Percentiles rank a stretch among this genome's conserved stretches.
These are phyloP conservation scores for Myrmaecium sp. DNA, from an alignment of 2,329 filamentous ascomycete genomes.

Conservation along the genomic window DNA sequence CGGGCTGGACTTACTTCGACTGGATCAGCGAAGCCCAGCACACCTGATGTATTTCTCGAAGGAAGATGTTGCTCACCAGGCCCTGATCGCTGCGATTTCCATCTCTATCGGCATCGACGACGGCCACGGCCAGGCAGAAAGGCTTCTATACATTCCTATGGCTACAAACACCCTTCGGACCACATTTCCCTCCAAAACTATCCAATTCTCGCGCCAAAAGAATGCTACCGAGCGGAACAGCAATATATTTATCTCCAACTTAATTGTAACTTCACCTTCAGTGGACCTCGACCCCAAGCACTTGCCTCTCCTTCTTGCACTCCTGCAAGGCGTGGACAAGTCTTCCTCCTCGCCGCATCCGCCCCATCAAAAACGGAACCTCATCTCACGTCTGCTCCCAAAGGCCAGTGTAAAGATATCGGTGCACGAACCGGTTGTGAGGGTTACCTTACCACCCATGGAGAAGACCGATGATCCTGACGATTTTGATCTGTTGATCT, in stretches of 20 bases:
- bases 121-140: slow-evolving; percentile 68
- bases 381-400: slow-evolving; percentile 81
- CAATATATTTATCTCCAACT: slow-evolving; percentile 91
- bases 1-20: slow-evolving; percentile 75
- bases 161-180: slow-evolving; percentile 89
- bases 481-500: slow-evolving; percentile 90
- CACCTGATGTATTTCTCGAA: slow-evolving; percentile 97
- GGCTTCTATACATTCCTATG: slow-evolving; percentile 90
- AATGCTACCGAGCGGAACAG: slow-evolving; percentile 76
- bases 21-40: slow-evolving; percentile 82
- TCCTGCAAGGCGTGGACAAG: slow-evolving; percentile 39
- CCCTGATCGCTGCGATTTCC: slow-evolving; percentile 76
- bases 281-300: slow-evolving; percentile 86
- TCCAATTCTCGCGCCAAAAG: slow-evolving; percentile 54
- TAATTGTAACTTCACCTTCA: slow-evolving; percentile 89
- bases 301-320: slow-evolving; percentile 64
- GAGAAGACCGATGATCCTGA: slow-evolving; percentile 43
- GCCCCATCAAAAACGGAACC: slow-evolving; percentile 31
- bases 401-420: slow-evolving; percentile 93
- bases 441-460: slow-evolving; percentile 73
- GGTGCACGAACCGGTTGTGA: slow-evolving; percentile 85
- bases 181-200: slow-evolving; percentile 83
- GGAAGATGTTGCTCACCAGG: slow-evolving; percentile 87
- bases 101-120: slow-evolving; percentile 86
- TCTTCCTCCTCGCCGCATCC: slow-evolving; percentile 7